A percentile compares a stretch with the other conserved stretches of the same genome.
phyloP scores from a whole-genome alignment of 208 protist species.

The Novymonas esmeraldas region DNA sequence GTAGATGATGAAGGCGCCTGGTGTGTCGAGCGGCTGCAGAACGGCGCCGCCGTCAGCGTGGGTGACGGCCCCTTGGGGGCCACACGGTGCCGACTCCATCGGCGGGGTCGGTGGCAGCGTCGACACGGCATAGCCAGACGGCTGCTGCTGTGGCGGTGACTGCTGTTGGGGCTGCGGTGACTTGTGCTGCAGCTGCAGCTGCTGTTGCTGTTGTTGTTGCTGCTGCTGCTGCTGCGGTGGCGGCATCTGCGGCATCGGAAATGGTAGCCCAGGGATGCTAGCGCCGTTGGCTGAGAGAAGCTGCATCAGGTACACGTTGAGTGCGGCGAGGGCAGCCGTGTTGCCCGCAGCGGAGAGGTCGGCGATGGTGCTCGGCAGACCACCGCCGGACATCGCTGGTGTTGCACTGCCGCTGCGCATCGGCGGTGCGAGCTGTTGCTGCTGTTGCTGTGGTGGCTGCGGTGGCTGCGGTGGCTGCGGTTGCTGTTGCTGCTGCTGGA shows the following conservation, averaged over 20 bases:
- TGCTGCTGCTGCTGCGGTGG: neutral
- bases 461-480: too few species aligned
- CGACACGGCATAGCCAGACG: too few species aligned
- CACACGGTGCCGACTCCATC: too few species aligned
- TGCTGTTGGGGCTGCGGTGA: too few species aligned
- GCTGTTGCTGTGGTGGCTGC: too few species aligned
- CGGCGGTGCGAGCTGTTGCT: neutral
- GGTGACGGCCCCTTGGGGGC: too few species aligned
- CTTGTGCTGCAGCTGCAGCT: too few species aligned
- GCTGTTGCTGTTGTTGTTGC: too few species aligned
- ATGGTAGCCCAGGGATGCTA: neutral
- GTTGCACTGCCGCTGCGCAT: neutral
- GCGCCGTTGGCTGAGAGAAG: neutral
- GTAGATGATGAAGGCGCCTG: constrained; percentile 13
- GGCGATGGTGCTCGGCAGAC: neutral
- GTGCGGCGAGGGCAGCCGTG: too few species aligned
- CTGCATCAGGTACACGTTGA: neutral
- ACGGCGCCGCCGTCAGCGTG: neutral
- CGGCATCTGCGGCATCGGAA: neutral
- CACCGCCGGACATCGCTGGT: neutral
- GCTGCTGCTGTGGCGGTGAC: too few species aligned
- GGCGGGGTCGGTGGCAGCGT: neutral
- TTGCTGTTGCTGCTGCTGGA: constrained; percentile 32
- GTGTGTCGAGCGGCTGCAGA: neutral
- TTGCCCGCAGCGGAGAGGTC: too few species aligned